Evolutionary conservation across 2,329 filamentous ascomycete genomes (phyloP), one percentile per base, ranked within the genome.

Genomic region (Penicillium expansum): DNA sequence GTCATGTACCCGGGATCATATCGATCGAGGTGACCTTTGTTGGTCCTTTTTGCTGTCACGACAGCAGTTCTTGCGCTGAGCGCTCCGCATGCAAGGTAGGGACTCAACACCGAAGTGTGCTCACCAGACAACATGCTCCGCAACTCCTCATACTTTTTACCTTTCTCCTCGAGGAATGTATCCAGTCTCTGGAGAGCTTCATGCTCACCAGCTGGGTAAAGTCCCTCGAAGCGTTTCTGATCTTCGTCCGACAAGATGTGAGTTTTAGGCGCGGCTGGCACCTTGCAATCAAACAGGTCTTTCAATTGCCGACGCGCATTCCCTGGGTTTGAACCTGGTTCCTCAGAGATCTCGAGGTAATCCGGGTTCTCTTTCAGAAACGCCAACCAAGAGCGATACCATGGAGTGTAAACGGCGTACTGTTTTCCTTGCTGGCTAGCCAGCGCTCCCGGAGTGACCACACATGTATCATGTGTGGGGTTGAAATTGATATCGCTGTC

Each of bases 321-420:
- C 0, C 72, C 49, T 0, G 84, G 79, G 57, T 91, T 91, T 48
- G 76, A 75, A 0, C 67, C 66, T 0, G 88, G 88, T 0, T 80
- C 73, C 0, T 86, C 83, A 5, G 81, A 85, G 2, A 85, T 74
- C 35, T 87, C 80, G 0, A 96, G 75, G 0, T 91, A 76, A 14
- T 90, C 81, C 0, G 83, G 82, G 61, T 95, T 85, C 3, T 82
- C 79, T 58, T 92, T 86, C 5, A 96, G 67, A 63, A 92, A 83
- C 4, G 83, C 82, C 22, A 92, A 74, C 91, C 92, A 96, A 0
- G 88, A 68, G 16, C 86, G 81, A 69, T 83, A 93, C 91, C 91
- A 96, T 0, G 91, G 92, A 2, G 81, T 86, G 65, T 94, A 96
- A 0, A 96, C 90, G 0, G 90, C 84, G 66, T 94, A 95, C 66